Evolutionary conservation across 2,329 filamentous ascomycete genomes (phyloP), one percentile per base, ranked within the genome.

Genomic region (Clarireedia monteithiana): DNA sequence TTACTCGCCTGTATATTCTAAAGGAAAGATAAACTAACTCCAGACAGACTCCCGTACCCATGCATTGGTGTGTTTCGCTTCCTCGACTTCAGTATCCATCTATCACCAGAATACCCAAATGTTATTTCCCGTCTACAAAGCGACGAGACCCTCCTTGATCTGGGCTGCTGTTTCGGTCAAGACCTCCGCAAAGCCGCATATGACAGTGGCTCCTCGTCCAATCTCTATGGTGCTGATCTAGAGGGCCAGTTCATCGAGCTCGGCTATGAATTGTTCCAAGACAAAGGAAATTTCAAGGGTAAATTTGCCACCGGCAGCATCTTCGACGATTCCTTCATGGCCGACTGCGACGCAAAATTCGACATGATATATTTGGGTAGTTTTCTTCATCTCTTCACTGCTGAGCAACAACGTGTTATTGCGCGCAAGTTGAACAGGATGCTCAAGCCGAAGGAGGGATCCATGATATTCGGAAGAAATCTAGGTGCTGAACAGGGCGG

Each of bases 341-440:
- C 64, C n/a, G 57, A 69, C 49, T 59, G 75, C 36, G 62, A 70
- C 24, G 70, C 69, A 7, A 65, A 69, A 24, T 65, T 74, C 2
- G 70, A 75, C 51, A 69, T 77, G 23, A 60, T 76, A 9, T 66
- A 73, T 45, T 66, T 73, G 3, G 68, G 69, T 0, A 70, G 71
- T 0, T 73, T 77, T 63, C 70, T 77, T 48, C 75, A 77, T 53
- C 64, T 77, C 7, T 77, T 75, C 59, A 65, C 66, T 38, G 72
- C 66, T 62, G 68, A 72, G 1, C 62, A 65, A 10, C 73, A 75
- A 57, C 61, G 72, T 10, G 62, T 67, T 47, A 67, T 69, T 23
- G 67, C 67, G 12, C 68, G 69, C 50, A 38, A 56, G 24, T 45
- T 53, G 15, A 56, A 58, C 7, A 50, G 26, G 15, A 40, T 60